Conservation (phyloP, 2,329 filamentous ascomycete species). For the Cadophora sp. region DNA sequence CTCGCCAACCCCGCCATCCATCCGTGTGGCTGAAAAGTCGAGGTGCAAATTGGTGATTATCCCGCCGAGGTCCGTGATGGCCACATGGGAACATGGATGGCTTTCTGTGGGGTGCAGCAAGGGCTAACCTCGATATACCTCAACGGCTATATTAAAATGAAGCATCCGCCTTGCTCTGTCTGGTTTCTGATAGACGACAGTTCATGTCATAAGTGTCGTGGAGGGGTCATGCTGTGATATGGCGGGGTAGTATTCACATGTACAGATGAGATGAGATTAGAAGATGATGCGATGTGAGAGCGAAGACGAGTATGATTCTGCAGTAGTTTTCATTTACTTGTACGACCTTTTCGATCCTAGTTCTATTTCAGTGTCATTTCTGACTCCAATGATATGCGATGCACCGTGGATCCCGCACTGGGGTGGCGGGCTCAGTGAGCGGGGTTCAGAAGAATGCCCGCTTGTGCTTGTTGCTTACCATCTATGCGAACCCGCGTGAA, state of each 20-base stretch:
- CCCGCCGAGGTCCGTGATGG: not conserved
- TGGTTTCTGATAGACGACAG: not conserved
- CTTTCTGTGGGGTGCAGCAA: not conserved
- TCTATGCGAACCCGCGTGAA: not conserved
- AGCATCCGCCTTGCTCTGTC: not conserved
- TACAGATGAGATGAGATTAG: not conserved
- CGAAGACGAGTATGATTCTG: not conserved
- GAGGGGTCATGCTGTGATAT: constrained; percentile 17
- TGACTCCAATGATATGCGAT: not conserved
- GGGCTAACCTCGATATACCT: not conserved
- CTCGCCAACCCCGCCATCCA: not conserved
- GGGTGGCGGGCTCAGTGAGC: no score
- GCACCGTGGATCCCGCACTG: not conserved
- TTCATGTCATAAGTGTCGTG: not conserved
- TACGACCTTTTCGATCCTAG: not conserved
- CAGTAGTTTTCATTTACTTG: not conserved
- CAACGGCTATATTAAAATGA: not conserved
- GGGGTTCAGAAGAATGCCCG: no score
- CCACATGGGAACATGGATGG: constrained; percentile 16
- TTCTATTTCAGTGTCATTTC: not conserved
- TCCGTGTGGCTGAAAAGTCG: not conserved
- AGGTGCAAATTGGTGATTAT: constrained; percentile 1
- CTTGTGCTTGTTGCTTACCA: not conserved
- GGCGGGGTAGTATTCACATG: constrained; percentile 12
- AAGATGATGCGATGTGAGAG: not conserved